Conservation (phyloP, 139 green algal species). For the Chlamydomonas incerta region DNA sequence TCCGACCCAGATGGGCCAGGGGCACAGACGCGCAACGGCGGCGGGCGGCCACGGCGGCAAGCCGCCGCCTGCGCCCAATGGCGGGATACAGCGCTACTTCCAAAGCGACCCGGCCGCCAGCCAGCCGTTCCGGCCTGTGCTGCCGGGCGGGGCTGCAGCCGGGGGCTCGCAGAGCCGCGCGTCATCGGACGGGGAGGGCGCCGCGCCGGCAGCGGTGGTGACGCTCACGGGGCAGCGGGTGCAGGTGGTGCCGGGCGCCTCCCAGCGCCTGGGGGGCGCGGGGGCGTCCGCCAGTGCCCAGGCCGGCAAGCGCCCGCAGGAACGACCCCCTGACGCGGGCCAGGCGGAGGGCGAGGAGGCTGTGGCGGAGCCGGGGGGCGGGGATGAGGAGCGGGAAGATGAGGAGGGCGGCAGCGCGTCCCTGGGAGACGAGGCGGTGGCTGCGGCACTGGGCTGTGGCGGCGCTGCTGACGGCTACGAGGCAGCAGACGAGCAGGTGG, state of each 20-base stretch:
- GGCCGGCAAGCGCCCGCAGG: neutral
- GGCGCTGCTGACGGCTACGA: too few relatives aligned
- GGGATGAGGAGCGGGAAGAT: too few relatives aligned
- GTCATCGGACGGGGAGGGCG: neutral
- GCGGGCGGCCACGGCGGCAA: neutral
- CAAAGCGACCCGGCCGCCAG: neutral
- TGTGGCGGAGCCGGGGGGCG: too few relatives aligned
- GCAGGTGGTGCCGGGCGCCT: too few relatives aligned
- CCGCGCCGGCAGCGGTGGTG: neutral
- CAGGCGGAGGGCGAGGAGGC: too few relatives aligned
- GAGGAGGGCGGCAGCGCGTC: too few relatives aligned
- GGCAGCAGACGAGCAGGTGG: too few relatives aligned
- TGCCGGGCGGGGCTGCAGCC: neutral
- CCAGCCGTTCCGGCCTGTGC: neutral
- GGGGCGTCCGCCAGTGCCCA: too few relatives aligned
- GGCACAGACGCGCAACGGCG: neutral
- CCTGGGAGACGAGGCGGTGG: too few relatives aligned
- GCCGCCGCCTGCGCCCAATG: neutral
- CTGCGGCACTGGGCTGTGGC: too few relatives aligned
- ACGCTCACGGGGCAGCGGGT: neutral
- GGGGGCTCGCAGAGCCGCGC: neutral
- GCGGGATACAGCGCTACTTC: slow-evolving; percentile 11
- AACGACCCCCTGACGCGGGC: too few relatives aligned
- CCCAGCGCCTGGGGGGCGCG: too few relatives aligned
- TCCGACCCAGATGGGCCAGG: neutral